These are phyloP conservation scores for Skeletonema tropicum DNA, from an alignment of 108 stramenopile species.

Conservation along the genomic window DNA sequence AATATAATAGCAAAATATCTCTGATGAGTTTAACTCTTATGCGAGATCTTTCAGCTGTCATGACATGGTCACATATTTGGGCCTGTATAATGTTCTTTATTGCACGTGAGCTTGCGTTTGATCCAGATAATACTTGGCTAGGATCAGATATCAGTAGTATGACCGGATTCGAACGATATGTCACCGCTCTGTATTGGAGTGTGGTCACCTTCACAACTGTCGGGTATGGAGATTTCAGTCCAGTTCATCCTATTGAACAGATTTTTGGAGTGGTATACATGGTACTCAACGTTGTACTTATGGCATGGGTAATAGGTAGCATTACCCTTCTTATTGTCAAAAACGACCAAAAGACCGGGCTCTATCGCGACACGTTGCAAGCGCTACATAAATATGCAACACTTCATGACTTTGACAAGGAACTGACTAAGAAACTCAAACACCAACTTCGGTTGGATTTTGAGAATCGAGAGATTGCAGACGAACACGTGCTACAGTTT, in stretches of 20 bases:
- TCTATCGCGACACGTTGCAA: slow-evolving; percentile 40
- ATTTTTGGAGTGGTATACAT: slow-evolving; percentile 54
- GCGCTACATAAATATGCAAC: slow-evolving; percentile 31
- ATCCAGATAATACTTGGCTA: slow-evolving; percentile 57
- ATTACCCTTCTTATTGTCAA: slow-evolving; percentile 69
- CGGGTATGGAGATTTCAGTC: slow-evolving; percentile 63
- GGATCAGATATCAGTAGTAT: slow-evolving; percentile 24
- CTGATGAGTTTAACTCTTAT: slow-evolving; percentile 52
- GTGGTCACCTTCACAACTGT: slow-evolving; percentile 62
- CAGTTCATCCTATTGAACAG: slow-evolving; percentile 55
- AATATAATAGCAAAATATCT: slow-evolving; percentile 55
- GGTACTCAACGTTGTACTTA: slow-evolving; percentile 51
- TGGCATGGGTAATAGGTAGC: slow-evolving; percentile 62
- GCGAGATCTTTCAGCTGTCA: slow-evolving; percentile 52
- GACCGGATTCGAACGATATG: slow-evolving; percentile 43
- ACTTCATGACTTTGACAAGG: slow-evolving; percentile 19
- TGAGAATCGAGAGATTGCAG: slow-evolving; percentile 52
- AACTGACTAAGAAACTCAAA: slow-evolving; percentile 32
- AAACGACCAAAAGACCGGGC: slow-evolving; percentile 54
- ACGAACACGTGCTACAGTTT: slow-evolving; percentile 59
- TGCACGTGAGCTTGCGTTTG: slow-evolving; percentile 53
- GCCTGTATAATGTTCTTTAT: slow-evolving; percentile 71
- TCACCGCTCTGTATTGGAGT: slow-evolving; percentile 56
- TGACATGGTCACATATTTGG: slow-evolving; percentile 59
- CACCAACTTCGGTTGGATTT: slow-evolving; percentile 56